Evolutionary conservation across 2,329 filamentous ascomycete species (phyloP), one percentile per base, ranked within the genome.

Genomic region (Alternaria sp.): DNA sequence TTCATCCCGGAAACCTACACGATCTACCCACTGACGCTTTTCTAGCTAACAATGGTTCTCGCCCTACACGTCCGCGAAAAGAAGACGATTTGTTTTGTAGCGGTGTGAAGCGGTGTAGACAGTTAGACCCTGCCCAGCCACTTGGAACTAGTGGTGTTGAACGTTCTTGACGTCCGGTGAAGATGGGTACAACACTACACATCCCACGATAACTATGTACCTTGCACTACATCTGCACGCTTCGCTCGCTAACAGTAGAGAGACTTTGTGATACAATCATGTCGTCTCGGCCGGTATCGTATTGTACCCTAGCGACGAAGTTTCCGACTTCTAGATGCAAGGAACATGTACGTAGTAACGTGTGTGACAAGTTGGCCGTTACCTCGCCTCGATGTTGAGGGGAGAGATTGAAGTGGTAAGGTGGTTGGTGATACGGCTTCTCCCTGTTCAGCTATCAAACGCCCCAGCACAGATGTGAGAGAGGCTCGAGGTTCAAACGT

Each of bases 21-120:
- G 14, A 43, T 18, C 10, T 43, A 11, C 40, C 20, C 20, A 22
- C 18, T 22, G 9, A 38, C 20, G 10, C 40, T 6, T 14, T 10
- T 14, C 50, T 43, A 16, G 0, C 10, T 41, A 43, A 20, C 36
- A 20, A 53, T 27, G 27, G 25, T 55, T 40, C 54, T 34, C 30
- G 53, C 38, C 30, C 43, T 40, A n/a, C 28, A 12, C 22, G 38
- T 7, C 6, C 12, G 12, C 1, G 32, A 36, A 14, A 36, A 36
- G 5, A 36, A 30, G 28, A 30, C 28, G 28, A 7, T 40, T 20
- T 40, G 9, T n/a, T 18, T 41, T 49, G 44, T 22, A 61, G 63
- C 63, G 62, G 66, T 67, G 66, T 64, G 59, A 49, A 63, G 67
- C 64, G 67, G 65, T 70, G 67, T 64, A 57, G 57, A 53, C 28